phyloP scores from a whole-genome alignment of 208 protist genomes.

The Borovskyia barvae region DNA sequence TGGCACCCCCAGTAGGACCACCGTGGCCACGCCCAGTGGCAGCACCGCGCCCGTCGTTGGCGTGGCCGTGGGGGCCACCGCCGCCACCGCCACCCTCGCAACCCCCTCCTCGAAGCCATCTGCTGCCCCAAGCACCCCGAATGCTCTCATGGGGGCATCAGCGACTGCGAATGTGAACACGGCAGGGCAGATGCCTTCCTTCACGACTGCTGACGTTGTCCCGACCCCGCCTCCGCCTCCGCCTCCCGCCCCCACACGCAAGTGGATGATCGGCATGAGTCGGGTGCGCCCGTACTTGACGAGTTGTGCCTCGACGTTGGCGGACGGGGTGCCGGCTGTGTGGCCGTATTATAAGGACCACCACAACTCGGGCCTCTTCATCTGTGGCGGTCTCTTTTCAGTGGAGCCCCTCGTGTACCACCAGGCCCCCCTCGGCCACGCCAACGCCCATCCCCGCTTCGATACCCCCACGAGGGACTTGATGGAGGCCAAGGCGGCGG shows the following conservation, averaged over 20 bases:
- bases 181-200: too few species aligned
- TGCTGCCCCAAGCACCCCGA: too few species aligned
- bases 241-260: background rate
- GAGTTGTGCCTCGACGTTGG: background rate
- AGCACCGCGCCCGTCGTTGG: too few species aligned
- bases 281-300: slow-evolving; percentile 10
- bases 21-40: too few species aligned
- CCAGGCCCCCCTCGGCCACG: slow-evolving; percentile 18
- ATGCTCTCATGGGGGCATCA: too few species aligned
- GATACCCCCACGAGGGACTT: slow-evolving; percentile 4
- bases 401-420: slow-evolving; percentile 7
- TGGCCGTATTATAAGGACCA: background rate
- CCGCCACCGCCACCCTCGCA: too few species aligned
- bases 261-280: slow-evolving; percentile 39
- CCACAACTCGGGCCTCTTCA: background rate
- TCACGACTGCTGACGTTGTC: too few species aligned
- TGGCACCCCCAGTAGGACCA: background rate
- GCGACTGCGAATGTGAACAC: too few species aligned
- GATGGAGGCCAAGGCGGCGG: background rate
- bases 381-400: slow-evolving; percentile 21
- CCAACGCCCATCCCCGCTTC: background rate
- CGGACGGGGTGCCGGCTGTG: background rate
- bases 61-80: too few species aligned
- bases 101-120: too few species aligned
- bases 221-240: background rate